These are phyloP conservation scores for Xylaria scruposa DNA, from an alignment of 495 filamentous ascomycete genomes.

Conservation along the genomic window DNA sequence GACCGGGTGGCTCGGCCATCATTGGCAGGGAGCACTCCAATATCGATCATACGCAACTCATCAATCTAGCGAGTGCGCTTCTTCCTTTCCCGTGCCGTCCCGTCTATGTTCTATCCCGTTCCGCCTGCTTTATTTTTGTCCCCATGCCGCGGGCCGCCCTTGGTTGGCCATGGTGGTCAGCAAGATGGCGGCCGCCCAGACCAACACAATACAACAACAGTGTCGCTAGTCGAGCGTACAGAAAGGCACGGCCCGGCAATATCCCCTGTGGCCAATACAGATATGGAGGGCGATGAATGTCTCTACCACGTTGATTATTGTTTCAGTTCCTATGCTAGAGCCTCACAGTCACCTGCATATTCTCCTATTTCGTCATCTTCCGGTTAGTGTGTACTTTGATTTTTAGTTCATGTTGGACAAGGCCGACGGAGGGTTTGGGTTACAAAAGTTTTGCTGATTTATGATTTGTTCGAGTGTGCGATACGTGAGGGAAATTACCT, in stretches of 20 bases:
- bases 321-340: not conserved
- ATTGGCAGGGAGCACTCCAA: not conserved
- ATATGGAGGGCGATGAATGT: not conserved
- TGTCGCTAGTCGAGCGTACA: not conserved
- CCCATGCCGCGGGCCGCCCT: slow-evolving; percentile 4
- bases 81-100: not conserved
- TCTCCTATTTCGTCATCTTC: not conserved
- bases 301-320: not conserved
- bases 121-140: not conserved
- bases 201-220: not conserved
- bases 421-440: not conserved
- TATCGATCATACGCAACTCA: not conserved
- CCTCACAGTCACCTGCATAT: not conserved
- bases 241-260: not conserved
- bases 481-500: not conserved
- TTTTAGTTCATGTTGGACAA: not conserved
- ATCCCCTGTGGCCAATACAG: not conserved
- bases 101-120: slow-evolving; percentile 12
- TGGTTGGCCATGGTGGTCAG: slow-evolving; percentile 13
- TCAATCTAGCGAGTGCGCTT: not conserved
- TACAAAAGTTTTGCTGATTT: slow-evolving; percentile 23
- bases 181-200: not conserved
- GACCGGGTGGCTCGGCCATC: not conserved
- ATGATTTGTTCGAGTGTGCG: not conserved
- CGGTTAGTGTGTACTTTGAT: not conserved